Percentiles rank a stretch among this genome's conserved stretches.
Evolutionary conservation across 2,329 filamentous ascomycete species (phyloP).

Genomic region (Erysiphe pulchra): DNA sequence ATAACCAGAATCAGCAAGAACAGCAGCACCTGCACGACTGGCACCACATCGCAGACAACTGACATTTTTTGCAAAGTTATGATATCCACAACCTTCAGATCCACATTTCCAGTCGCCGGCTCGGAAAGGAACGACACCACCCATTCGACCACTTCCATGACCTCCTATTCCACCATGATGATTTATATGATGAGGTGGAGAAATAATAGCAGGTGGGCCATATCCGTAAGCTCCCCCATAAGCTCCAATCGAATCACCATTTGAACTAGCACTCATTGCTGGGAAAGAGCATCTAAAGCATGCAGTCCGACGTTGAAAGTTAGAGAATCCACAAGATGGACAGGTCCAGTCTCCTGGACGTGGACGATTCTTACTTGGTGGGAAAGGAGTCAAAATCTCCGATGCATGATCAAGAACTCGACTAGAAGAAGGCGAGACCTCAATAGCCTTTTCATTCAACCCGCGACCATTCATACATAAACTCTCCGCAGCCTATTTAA

Average conservation of each 20-base stretch:
- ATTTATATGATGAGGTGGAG: conserved; percentile 49
- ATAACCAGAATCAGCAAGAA: conserved; percentile 84
- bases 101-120: conserved; percentile 98
- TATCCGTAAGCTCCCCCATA: conserved; percentile 39
- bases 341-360: conserved; percentile 97
- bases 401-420: conserved; percentile 85
- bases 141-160: conserved; percentile 54
- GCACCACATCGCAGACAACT: conserved; percentile 92
- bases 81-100: conserved; percentile 88
- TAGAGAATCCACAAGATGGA: conserved; percentile 94
- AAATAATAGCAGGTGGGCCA: conserved; percentile 56
- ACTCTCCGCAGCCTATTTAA: conserved; percentile 72
- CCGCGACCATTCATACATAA: conserved; percentile 98
- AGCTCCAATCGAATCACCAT: conserved; percentile 39
- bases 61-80: conserved; percentile 99
- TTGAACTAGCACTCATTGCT: conserved; percentile 58
- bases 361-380: conserved; percentile 92
- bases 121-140: conserved; percentile 81
- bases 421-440: conserved; percentile 93
- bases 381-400: conserved; percentile 90
- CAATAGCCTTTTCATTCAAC: conserved; percentile 94
- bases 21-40: conserved; percentile 74
- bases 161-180: conserved; percentile 28
- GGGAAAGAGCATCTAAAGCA: conserved; percentile 99
- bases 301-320: conserved; percentile 93